Evolutionary conservation across 1,139 yeast species (phyloP), one percentile per base, ranked within the genome.

Genomic region (Meyerozyma sp.): DNA sequence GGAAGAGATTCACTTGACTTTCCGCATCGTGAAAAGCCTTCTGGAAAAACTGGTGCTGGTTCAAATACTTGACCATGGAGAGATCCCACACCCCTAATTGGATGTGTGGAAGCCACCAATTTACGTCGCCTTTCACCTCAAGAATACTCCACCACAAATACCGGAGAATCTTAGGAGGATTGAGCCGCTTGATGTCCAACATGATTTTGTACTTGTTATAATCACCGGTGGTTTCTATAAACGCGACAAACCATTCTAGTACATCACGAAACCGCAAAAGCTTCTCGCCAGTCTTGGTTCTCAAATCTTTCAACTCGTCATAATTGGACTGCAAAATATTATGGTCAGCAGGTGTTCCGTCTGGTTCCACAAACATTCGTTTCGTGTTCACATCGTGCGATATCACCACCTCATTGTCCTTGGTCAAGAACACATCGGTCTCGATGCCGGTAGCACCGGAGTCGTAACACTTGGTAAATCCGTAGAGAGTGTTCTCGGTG

Each of bases 11-110:
- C 50, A 72, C 66, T 29, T 60, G 63, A 11, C 45, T 42, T 46
- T 45, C 43, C 1, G 51, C 49, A 3, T 45, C 53, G 6, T 53
- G 48, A 40, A 61, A 57, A 4, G 54, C 41, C 6, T 55, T 47
- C 52, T 69, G 71, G 51, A 69, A 71, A 44, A 54, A 66, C 1
- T 55, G 56, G 40, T 69, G 68, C 50, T 73, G 77, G 52, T 73
- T 73, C 45, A 72, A 46, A 49, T 73, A 80, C 49, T 78, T 74
- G 50, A 85, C 74, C 56, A 84, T 85, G 44, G 77, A 78, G 42
- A 83, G 59, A 49, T 78, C 55, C 98, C 98, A 93, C 29, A 91
- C 63, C 0, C 98, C 98, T 58, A 89, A 79, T 44, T 84, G 82
- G 40, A 89, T 65, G 40, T 79, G 75, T 28, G 71, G 66, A 43